Evolutionary conservation across 345 rosid species (phyloP).

Genomic region (Lepidium africanum): DNA sequence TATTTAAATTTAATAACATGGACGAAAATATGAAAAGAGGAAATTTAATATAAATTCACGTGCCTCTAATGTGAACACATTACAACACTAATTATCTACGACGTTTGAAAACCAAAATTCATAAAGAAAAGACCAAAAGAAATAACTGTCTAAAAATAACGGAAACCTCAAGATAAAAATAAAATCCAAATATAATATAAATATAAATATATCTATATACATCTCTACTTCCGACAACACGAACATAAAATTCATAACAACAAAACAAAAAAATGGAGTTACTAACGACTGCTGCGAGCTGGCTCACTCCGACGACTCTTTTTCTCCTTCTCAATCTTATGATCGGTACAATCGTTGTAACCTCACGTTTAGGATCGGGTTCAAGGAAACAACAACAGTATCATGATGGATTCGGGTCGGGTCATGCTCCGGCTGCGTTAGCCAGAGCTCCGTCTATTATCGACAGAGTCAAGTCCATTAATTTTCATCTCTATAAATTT

Average conservation of each 20-base stretch:
- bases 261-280: conserved; percentile 12
- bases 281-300: conserved; percentile 26
- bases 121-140: background rate
- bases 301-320: conserved; percentile 49
- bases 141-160: background rate
- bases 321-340: conserved; percentile 57
- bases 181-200: background rate
- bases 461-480: conserved; percentile 43
- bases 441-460: conserved; percentile 43
- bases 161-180: background rate
- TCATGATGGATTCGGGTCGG: conserved; percentile 17
- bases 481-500: conserved; percentile 33
- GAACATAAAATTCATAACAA: background rate
- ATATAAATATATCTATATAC: conserved; percentile 11
- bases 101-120: conserved; percentile 14
- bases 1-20: background rate
- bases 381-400: conserved; percentile 11
- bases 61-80: conserved; percentile 19
- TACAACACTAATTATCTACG: background rate
- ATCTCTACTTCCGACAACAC: conserved; percentile 14
- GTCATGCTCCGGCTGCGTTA: conserved; percentile 21
- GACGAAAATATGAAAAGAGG: background rate
- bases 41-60: background rate
- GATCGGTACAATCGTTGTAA: conserved; percentile 50
- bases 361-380: conserved; percentile 32